Base-by-base conservation (phyloP, 345 rosid species). In the Boechera retrofracta region DNA sequence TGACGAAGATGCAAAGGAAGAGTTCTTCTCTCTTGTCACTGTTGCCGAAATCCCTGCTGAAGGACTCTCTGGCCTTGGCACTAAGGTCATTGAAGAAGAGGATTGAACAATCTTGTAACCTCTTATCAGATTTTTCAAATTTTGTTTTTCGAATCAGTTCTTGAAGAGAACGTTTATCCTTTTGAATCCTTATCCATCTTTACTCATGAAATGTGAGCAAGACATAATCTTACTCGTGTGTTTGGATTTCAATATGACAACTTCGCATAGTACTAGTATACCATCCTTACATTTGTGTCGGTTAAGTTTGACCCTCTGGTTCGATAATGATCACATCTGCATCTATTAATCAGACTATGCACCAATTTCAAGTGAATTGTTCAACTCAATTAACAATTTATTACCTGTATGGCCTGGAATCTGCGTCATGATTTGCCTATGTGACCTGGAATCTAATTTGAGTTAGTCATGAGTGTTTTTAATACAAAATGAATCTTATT, bases 1-100 rank as follows among this genome's bases (percentile, higher is more conserved):
- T 39, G 88, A 88, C 1, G 90, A 88, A 73, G 92, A 88, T 54
- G 90, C 92, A 1, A 88, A 88, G 79, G 87, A 88, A 62, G 92
- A 88, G 82, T 81, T 88, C 12, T 88, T 74, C 78, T 88, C 92
- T 32, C 87, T 86, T 9, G 90, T 88, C 9, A 86, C 90, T 2
- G 87, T 83, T 53, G 79, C 90, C 1, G 90, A 85, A 63, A 78
- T 85, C 73, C 87, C 89, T 4, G 79, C 87, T 0, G 85, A 88
- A 83, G 90, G 90, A 15, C 59, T 88, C 48, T 77, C 49, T 58
- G 90, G 89, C 2, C 82, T 88, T 65, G 87, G 88, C 73, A 88
- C 92, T 71, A 85, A 82, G 72, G 82, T 82, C 75, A 83, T 88
- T 36, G 90, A 88, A 16, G 92, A 88, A 10, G 92, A 88, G 18